A percentile compares a stretch with the other conserved stretches of the same genome.
These are phyloP conservation scores for Xylaria arbuscula DNA, from an alignment of 2,329 filamentous ascomycete species.

Conservation along the genomic window DNA sequence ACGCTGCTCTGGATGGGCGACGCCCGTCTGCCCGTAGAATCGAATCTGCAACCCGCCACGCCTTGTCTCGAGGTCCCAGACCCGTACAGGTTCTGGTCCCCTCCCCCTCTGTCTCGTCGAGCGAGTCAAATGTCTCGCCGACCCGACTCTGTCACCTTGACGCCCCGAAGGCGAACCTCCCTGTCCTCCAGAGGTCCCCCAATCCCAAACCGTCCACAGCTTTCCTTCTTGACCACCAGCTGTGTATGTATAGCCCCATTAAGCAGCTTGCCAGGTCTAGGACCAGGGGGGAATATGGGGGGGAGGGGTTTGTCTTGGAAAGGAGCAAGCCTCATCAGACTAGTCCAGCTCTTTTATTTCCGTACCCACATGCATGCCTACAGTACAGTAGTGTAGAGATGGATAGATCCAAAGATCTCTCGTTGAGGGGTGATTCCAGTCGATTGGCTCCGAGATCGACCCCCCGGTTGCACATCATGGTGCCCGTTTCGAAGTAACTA, in stretches of 20 bases:
- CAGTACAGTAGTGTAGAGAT: constrained; percentile 33
- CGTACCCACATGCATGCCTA: constrained; percentile 45
- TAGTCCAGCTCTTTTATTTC: constrained; percentile 40
- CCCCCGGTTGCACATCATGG: constrained; percentile 43
- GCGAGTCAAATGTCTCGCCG: constrained; percentile 38
- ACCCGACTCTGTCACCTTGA: constrained; percentile 38
- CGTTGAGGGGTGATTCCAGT: constrained; percentile 45
- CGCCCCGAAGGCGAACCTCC: constrained; percentile 29
- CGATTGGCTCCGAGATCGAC: constrained; percentile 49
- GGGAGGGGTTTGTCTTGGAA: constrained; percentile 31
- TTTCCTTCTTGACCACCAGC: constrained; percentile 28
- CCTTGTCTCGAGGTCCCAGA: constrained; percentile 33
- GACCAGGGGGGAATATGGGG: constrained; percentile 18
- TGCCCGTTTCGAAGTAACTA: constrained; percentile 34
- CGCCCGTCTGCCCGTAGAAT: constrained; percentile 9
- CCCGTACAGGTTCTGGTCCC: constrained; percentile 30
- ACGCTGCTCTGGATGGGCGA: constrained; percentile 20
- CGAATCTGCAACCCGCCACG: constrained; percentile 36
- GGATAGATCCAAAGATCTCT: constrained; percentile 44
- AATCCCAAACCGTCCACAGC: constrained; percentile 29
- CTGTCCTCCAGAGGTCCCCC: constrained; percentile 29
- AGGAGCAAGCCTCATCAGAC: constrained; percentile 40
- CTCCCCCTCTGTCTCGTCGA: constrained; percentile 30
- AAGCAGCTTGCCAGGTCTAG: constrained; percentile 33
- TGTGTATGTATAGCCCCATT: constrained; percentile 36